These are phyloP conservation scores for Plantago coronopus DNA, from an alignment of 305 asterid genomes.

Conservation along the genomic window DNA sequence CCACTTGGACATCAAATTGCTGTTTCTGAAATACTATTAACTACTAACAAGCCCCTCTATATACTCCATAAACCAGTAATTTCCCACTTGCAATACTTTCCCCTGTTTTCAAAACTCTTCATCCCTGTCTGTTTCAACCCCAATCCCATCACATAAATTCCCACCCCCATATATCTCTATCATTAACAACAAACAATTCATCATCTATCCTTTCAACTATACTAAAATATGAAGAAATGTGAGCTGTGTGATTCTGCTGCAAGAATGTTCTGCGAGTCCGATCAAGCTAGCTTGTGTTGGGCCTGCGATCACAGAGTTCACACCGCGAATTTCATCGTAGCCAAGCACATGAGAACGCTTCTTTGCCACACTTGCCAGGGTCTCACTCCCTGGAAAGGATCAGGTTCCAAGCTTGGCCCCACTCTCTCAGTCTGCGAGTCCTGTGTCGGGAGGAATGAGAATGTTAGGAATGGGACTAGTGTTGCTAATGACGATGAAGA, in stretches of 20 bases:
- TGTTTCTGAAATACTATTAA: neutral
- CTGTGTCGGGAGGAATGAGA: slow-evolving; percentile 22
- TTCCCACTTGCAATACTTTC: slow-evolving; percentile 30
- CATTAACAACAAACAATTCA: slow-evolving; percentile 1
- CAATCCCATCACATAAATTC: slow-evolving; percentile 1
- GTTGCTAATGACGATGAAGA: slow-evolving; percentile 30
- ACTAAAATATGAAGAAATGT: slow-evolving; percentile 50
- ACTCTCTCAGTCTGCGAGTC: slow-evolving; percentile 50
- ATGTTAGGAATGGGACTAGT: slow-evolving; percentile 6
- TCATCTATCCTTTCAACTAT: neutral
- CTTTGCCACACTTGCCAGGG: slow-evolving; percentile 67
- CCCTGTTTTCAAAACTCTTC: slow-evolving; percentile 20
- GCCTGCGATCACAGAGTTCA: slow-evolving; percentile 74
- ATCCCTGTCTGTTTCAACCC: slow-evolving; percentile 18
- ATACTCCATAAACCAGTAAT: neutral
- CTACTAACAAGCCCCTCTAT: neutral
- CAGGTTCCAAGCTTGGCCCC: slow-evolving; percentile 56
- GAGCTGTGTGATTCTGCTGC: slow-evolving; percentile 63
- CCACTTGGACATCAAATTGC: neutral
- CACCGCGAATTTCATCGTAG: slow-evolving; percentile 58
- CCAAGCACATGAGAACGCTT: slow-evolving; percentile 54
- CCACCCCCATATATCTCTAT: neutral
- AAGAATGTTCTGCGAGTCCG: slow-evolving; percentile 60
- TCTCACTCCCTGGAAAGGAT: slow-evolving; percentile 64
- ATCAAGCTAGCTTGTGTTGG: slow-evolving; percentile 71